Evolutionary conservation across 2,329 filamentous ascomycete species (phyloP), one percentile per base, ranked within the genome.

Genomic region (Polychaeton citri): DNA sequence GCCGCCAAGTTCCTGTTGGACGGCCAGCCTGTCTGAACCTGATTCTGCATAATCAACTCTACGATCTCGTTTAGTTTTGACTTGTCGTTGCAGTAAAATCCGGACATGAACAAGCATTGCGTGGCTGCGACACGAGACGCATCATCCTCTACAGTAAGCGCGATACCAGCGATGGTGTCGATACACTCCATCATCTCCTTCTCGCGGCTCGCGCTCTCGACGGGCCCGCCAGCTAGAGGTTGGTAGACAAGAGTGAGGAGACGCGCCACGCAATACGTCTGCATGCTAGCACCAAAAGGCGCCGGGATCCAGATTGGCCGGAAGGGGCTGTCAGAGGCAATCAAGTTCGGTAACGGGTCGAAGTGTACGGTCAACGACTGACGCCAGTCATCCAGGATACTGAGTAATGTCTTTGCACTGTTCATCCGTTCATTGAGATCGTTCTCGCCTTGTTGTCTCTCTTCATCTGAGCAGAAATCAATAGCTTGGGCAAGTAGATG

Each of bases 401-500:
- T 60, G 7, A 68, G 53, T 0, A 72, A 49, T 7, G 60, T 59
- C 38, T 63, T 62, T 1, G 50, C 52, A 15, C 43, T 40, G n/a
- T 42, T 12, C 10, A 72, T 64, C 15, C 68, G 60, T 21, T 45
- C 46, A n/a, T 51, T 42, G 15, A 64, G 53, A 36, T 57, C 57
- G 21, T 59, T 46, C 33, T 66, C 60, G 19, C 62, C 59, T 8
- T 57, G 53, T 40, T 64, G 59, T 21, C 52, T 57, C 37, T 65
- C 64, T 38, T 71, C 65, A n/a, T 64, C 60, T 0, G 71, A 70
- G 33, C 68, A 69, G 49, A 72, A 77, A 42, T 75, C 73, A 3
- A 76, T 65, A 2, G 66, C 67, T 44, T 72, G 65, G 1, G 69
- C 67, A 4, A 75, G 59, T 1, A 76, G 61, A 43, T 71, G 77